Base-by-base conservation (phyloP, 1,284 basidiomycete genomes). In the Fomitopsis schrenkii region DNA sequence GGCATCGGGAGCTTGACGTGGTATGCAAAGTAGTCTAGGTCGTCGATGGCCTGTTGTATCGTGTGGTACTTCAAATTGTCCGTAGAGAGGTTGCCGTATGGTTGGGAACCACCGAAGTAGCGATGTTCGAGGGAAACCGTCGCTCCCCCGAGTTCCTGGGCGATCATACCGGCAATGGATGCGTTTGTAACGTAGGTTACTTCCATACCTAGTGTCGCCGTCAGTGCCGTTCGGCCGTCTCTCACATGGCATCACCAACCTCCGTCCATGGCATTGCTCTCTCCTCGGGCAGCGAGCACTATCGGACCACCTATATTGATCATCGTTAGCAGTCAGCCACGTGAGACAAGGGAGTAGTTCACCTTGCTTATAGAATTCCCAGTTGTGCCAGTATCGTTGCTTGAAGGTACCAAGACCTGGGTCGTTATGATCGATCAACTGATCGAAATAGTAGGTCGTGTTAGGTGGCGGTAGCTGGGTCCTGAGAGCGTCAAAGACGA, bases 381-480 rank as follows among this genome's bases (percentile, higher is more conserved):
- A 85, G 44, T 83, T 82, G 65, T 82, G 79, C 85, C 55, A 56
- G 12, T 56, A 56, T 7, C 57, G 57, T 72, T 91, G 90, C 70
- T 85, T 78, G 73, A 91, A 91, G 7, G 87, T 91, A n/a, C 88
- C 89, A 14, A 83, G 74, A 17, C 76, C 76, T 4, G 87, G 84
- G 59, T 88, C 80, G 61, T 76, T 83, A 72, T 91, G 90, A 73
- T 91, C 88, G 58, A 90, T 87, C 61, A 90, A 74, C 69, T 91
- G 88, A 66, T 85, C 84, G 65, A 91, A 91, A 64, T 74, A 76
- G 72, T 87, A 91, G 1, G 80, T 79, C 44, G 70, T 71, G 66
- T 67, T 69, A 59, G 68, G 67, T 42, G 72, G 71, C 45, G 72
- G 72, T 17, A 73, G 65, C 58, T 60, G 44, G 22, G 69, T 64